These are phyloP conservation scores for Claviceps humidiphila DNA, from an alignment of 2,329 filamentous ascomycete genomes.

Conservation along the genomic window DNA sequence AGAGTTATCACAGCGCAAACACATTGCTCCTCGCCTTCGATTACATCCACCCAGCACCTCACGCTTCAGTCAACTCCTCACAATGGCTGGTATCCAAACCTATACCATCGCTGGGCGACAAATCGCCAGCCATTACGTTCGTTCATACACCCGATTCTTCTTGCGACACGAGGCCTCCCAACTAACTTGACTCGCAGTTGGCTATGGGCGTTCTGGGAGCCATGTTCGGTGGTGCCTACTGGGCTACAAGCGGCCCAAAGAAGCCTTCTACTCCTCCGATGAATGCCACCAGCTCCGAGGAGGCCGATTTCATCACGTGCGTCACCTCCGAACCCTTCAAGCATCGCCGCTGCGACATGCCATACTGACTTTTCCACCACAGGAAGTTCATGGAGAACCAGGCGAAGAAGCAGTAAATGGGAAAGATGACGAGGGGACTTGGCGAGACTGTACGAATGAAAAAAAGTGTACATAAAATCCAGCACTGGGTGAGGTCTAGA, in stretches of 20 bases:
- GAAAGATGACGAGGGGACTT: conserved; percentile 7
- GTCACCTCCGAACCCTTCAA: conserved; percentile 16
- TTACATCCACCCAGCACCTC: conserved; percentile 9
- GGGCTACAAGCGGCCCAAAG: conserved; percentile 30
- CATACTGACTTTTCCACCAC: background rate
- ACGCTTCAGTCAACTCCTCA: conserved; percentile 11
- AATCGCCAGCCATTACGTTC: conserved; percentile 48
- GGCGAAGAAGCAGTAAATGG: conserved; percentile 27
- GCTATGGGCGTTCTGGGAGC: conserved; percentile 42
- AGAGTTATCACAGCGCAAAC: conserved; percentile 12
- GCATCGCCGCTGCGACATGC: background rate
- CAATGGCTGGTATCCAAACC: conserved; percentile 26
- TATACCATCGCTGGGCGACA: conserved; percentile 47
- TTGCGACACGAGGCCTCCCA: background rate
- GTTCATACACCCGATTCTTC: conserved; percentile 17
- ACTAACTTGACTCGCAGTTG: conserved; percentile 27
- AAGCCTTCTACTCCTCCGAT: conserved; percentile 39
- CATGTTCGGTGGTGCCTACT: conserved; percentile 36
- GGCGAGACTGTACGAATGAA: conserved; percentile 15
- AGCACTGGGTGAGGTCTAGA: background rate
- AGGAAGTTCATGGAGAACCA: conserved; percentile 29
- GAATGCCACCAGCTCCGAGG: conserved; percentile 48
- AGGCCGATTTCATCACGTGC: conserved; percentile 54
- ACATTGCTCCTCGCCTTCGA: background rate
- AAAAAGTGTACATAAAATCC: conserved; percentile 20